These are phyloP conservation scores for Podaxis carcinomalis DNA, from an alignment of 768 basidiomycete species.

Conservation along the genomic window DNA sequence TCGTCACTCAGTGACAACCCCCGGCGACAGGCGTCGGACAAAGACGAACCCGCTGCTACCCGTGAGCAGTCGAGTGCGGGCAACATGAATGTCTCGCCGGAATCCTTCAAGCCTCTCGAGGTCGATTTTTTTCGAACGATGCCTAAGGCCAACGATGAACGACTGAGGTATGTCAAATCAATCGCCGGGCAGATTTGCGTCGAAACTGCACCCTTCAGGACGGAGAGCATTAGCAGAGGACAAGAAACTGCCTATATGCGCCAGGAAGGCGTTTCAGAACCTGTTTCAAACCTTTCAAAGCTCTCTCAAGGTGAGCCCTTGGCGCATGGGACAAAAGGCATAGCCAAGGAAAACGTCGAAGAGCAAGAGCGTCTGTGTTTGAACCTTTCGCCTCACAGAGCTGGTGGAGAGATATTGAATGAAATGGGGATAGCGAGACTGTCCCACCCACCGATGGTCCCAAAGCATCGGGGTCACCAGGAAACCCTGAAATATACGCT, in stretches of 20 bases:
- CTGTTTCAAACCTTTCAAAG: not conserved
- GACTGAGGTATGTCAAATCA: not conserved
- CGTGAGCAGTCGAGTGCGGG: not conserved
- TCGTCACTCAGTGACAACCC: not conserved
- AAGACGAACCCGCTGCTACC: not conserved
- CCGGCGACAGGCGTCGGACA: not conserved
- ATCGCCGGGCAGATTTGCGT: not conserved
- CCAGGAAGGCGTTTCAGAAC: not conserved
- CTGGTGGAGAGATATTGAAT: not conserved
- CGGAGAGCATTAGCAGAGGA: not conserved
- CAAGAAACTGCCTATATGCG: conserved; percentile 2
- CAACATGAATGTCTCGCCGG: not conserved
- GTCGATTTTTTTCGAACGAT: not conserved
- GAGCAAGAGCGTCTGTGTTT: not conserved
- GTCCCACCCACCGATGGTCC: not conserved
- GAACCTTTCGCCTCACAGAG: not conserved
- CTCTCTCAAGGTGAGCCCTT: not conserved
- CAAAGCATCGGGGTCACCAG: not conserved
- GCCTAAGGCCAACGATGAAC: not conserved
- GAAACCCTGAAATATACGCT: not conserved
- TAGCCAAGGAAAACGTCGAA: not conserved
- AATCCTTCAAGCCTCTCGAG: not conserved
- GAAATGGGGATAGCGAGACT: not conserved
- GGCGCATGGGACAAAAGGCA: not conserved
- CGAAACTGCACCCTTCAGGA: not conserved